Evolutionary conservation across 768 basidiomycete species (phyloP).

Genomic region (Leccinum uliginosum): DNA sequence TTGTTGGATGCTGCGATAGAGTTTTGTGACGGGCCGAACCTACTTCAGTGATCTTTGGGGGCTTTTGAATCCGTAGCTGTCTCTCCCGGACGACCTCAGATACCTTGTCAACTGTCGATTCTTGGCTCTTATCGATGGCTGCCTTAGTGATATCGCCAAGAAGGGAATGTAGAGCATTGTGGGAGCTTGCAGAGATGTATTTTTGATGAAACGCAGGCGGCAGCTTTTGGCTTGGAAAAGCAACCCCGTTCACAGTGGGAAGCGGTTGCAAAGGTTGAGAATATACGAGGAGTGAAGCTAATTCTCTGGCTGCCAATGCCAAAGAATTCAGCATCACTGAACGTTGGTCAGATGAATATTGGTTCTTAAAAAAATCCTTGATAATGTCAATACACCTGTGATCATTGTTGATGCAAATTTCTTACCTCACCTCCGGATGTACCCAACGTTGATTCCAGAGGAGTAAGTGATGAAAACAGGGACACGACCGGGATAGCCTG

Average conservation of each 20-base stretch:
- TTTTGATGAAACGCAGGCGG: slow-evolving; percentile 67
- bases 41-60: slow-evolving; percentile 45
- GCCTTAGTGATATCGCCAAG: slow-evolving; percentile 58
- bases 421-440: slow-evolving; percentile 10
- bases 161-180: slow-evolving; percentile 46
- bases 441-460: slow-evolving; percentile 30
- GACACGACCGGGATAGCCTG: slow-evolving; percentile 59
- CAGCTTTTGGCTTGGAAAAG: slow-evolving; percentile 81
- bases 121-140: slow-evolving; percentile 59
- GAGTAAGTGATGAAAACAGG: slow-evolving; percentile 47
- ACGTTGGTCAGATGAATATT: slow-evolving; percentile 86
- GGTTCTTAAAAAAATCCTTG: slow-evolving; percentile 91
- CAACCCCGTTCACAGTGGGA: slow-evolving; percentile 30
- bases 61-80: slow-evolving; percentile 58
- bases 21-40: slow-evolving; percentile 18
- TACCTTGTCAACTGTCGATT: slow-evolving; percentile 48
- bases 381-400: too few species aligned
- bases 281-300: slow-evolving; percentile 47
- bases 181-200: slow-evolving; percentile 47
- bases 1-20: slow-evolving; percentile 2
- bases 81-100: slow-evolving; percentile 71
- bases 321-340: slow-evolving; percentile 82
- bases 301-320: slow-evolving; percentile 80
- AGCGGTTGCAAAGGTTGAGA: slow-evolving; percentile 31
- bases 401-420: too few species aligned